Conservation (phyloP, 2,329 filamentous ascomycete genomes). For the Colletotrichum tamarilloi region DNA sequence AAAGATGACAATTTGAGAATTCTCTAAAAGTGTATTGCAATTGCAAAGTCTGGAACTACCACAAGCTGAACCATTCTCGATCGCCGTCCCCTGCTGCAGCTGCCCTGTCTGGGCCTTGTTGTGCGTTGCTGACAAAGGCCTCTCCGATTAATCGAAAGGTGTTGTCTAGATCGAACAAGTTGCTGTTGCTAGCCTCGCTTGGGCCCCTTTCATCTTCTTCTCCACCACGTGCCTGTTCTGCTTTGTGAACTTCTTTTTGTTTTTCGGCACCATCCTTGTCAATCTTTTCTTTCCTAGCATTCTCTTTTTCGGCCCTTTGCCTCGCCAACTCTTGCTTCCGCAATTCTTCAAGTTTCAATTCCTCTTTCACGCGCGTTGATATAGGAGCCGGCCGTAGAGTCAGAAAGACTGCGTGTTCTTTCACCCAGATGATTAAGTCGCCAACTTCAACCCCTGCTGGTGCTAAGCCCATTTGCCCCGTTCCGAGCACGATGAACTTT, state of each 20-base stretch:
- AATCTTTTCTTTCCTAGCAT: background rate
- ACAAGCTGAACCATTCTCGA: background rate
- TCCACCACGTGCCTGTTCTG: background rate
- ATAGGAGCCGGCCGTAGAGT: background rate
- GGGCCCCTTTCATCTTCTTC: background rate
- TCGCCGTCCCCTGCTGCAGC: background rate
- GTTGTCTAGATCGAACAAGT: background rate
- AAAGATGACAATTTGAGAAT: background rate
- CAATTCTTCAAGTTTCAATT: background rate
- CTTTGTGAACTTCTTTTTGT: background rate
- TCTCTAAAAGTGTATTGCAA: too few species aligned
- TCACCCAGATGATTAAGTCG: background rate
- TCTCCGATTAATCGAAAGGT: background rate
- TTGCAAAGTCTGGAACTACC: background rate
- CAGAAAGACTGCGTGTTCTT: background rate
- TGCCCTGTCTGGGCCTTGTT: background rate
- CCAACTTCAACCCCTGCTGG: background rate
- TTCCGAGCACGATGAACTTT: background rate
- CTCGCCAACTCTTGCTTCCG: background rate
- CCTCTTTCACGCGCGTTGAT: background rate
- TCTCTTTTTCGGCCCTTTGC: background rate
- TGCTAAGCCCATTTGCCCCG: background rate
- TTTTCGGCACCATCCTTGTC: background rate
- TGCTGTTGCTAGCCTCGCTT: background rate
- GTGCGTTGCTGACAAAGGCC: background rate